These are phyloP conservation scores for Brachypodium distachyon DNA, from an alignment of 202 grass and related monocot genomes.

Conservation along the genomic window DNA sequence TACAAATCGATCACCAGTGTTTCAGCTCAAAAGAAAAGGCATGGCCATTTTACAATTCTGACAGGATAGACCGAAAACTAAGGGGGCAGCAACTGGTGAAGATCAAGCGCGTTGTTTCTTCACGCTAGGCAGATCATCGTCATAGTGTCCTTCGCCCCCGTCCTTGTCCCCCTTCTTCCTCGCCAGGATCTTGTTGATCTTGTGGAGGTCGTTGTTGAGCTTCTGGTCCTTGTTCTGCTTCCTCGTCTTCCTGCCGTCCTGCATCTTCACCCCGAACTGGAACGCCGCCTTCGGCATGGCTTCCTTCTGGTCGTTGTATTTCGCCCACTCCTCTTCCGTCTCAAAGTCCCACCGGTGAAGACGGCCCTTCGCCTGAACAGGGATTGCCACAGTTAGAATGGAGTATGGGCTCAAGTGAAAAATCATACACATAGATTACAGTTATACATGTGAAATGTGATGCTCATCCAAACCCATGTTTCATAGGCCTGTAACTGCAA, in stretches of 20 bases:
- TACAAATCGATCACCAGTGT: neutral
- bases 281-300: conserved; percentile 98
- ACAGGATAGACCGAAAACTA: neutral
- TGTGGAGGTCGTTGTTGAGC: conserved; percentile 88
- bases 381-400: conserved; percentile 10
- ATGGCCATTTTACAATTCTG: neutral
- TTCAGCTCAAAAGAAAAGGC: neutral
- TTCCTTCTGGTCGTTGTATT: conserved; percentile 90
- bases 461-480: neutral
- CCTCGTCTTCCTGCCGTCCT: conserved; percentile 75
- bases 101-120: conserved; percentile 71
- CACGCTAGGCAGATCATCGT: conserved; percentile 54
- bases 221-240: conserved; percentile 99
- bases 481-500: conserved; percentile 1
- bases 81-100: neutral
- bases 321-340: conserved; percentile 90
- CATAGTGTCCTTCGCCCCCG: conserved; percentile 36
- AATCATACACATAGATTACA: neutral
- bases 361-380: conserved; percentile 77
- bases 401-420: neutral
- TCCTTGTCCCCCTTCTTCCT: conserved; percentile 82
- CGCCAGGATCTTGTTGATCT: conserved; percentile 93
- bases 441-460: neutral
- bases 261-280: conserved; percentile 99
- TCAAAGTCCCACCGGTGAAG: conserved; percentile 98